Base-by-base conservation (phyloP, 768 basidiomycete genomes). In the Boletus bicolor region DNA sequence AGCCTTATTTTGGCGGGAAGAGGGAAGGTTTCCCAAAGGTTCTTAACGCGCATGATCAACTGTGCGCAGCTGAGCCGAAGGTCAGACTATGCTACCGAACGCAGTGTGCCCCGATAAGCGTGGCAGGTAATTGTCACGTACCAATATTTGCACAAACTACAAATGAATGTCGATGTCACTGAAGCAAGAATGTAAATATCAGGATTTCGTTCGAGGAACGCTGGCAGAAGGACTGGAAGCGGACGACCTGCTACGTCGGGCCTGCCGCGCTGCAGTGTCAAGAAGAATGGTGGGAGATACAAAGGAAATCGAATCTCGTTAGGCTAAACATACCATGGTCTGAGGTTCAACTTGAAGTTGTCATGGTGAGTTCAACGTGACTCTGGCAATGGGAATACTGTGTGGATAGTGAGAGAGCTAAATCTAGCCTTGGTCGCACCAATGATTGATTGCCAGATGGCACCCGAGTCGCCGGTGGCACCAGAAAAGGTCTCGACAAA, bases 1-100 rank as follows among this genome's bases (percentile, higher is more conserved):
- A 84, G 73, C 62, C 72, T 79, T 44, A 78, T 53, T 61, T 77
- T 76, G 7, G 72, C 58, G 24, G 72, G 68, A 43, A 76, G 56
- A 43, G 76, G 75, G 54, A 76, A 51, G 60, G 68, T 64, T 50
- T 63, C 54, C 73, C 75, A 72, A 44, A 79, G 34, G 52, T 75
- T 66, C 53, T 76, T 76, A 24, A 72, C 61, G 54, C 73, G 76
- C 77, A 81, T 78, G 48, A 54, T 61, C 49, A 49, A 50, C 24
- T 55, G 26, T 38, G 43, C n/a, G 42, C 32, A 24, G 12, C 30
- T 14, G 2, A 15, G 35, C 19, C 19, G 21, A 30, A 4, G 42
- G 44, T 56, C 46, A 51, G 42, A 37, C 9, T 39, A 43, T 46
- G 7, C 28, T 26, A 35, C 32, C 24, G n/a, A 49, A 43, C 14